Base-by-base conservation (phyloP, 2,329 filamentous ascomycete species). In the Corinectria fuckeliana region DNA sequence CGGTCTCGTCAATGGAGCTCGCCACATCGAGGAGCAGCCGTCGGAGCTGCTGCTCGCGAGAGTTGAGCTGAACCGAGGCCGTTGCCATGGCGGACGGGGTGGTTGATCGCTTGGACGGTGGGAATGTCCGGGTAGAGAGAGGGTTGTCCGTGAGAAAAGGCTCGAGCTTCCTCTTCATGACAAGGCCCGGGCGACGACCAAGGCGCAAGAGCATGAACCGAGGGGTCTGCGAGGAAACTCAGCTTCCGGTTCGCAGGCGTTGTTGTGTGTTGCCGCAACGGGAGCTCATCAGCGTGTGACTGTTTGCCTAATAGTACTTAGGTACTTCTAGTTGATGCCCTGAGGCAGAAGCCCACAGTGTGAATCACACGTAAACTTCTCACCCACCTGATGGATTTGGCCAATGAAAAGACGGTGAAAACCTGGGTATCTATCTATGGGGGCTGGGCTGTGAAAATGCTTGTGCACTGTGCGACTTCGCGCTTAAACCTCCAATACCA, bases 1-100 rank as follows among this genome's bases (percentile, higher is more conserved):
- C 76, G 1, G 78, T 72, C 26, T 75, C 69, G 67, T 91, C 85
- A 32, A 78, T 72, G 69, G 88, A 89, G 10, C 82, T 76, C 21
- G 91, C 91, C n/a, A 93, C 91, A 72, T 96, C 92, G 16, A 97
- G 82, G 18, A 98, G 84, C 11, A 97, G 83, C n/a, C 79, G 76
- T 61, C 89, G 88, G 36, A 97, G 82, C 64, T 88, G 89, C 38
- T 82, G 78, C 76, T 98, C 94, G 55, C 87, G 83, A 5, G 85
- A 78, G 11, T 85, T 93, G 61, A 97, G 86, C 58, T 77, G 71
- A 38, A 86, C 74, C n/a, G 58, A 63, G 34, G 65, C 50, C 28
- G 55, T 62, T 47, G 60, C 53, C 68, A 72, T 71, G 25, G 48
- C 47, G 16, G 54, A 51, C 48, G 57, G 18, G 16, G 50, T 47